Evolutionary conservation across 2,329 filamentous ascomycete species (phyloP), one percentile per base, ranked within the genome.

Genomic region (Microsporum audouinii): DNA sequence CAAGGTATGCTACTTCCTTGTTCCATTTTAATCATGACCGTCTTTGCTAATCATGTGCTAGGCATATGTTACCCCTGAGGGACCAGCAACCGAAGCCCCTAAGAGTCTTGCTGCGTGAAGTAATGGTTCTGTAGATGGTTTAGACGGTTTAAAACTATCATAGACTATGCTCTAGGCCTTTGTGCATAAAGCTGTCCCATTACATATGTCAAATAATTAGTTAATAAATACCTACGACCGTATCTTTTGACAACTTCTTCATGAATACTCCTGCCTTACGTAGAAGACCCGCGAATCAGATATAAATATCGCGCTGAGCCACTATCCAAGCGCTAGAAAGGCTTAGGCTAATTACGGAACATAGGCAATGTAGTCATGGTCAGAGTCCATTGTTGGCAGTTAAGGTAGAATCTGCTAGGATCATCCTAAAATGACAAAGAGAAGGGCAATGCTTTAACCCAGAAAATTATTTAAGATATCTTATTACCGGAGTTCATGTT

Each of bases 51-150:
- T 38, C 58, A 31, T 23, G n/a, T 23, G 57, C 29, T 61, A 79
- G 77, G 89, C 91, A 51, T 97, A 96, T 74, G 82, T 84, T 55
- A 86, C 83, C 14, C 79, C 82, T 17, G 80, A 85, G 65, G 83
- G 83, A 10, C 79, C 81, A 1, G 73, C 83, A 1, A 77, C 80
- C 8, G 70, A 75, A 65, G 75, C 81, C 3, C 83, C 83, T 6
- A 73, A 75, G 71, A 83, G 82, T 72, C 71, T 77, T 61, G 76
- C 66, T 27, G 39, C 57, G 8, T 51, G 39, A 45, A 47, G n/a
- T 6, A 23, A 47, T 36, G 7, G 5, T 12, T 7, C 4, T 43
- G 4, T 43, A 43, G 39, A 43, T 43, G n/a, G 39, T 14, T 14
- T 12, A 14, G 4, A 7, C 12, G 1, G 8, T 14, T 10, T 5